Evolutionary conservation across 208 protist genomes (phyloP).

Genomic region (Jaenimonas drosophilae): DNA sequence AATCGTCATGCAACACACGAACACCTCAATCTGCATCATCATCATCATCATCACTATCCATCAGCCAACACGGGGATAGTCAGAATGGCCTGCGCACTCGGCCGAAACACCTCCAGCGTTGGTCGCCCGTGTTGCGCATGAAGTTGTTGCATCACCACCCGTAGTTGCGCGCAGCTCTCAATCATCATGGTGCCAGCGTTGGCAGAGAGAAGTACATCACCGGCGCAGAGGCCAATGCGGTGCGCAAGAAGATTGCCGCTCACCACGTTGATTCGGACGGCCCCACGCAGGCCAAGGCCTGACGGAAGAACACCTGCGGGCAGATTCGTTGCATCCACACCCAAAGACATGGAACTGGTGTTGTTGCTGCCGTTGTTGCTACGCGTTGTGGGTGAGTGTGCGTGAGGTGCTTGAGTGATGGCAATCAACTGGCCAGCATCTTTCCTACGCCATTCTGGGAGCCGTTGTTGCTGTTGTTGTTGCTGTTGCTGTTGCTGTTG

Average conservation of each 20-base stretch:
- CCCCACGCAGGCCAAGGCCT: constrained; percentile 11
- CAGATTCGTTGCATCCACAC: constrained; percentile 37
- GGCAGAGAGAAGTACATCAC: constrained; percentile 31
- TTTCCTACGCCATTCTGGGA: too few relatives aligned
- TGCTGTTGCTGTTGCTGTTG: too few relatives aligned
- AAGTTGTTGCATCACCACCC: constrained; percentile 14
- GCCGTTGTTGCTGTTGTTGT: too few relatives aligned
- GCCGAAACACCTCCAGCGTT: constrained; percentile 33
- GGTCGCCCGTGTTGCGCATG: too few relatives aligned
- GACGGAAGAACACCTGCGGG: constrained; percentile 25
- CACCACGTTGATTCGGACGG: constrained; percentile 33
- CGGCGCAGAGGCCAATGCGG: constrained; percentile 20
- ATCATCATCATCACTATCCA: too few relatives aligned
- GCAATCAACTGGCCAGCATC: too few relatives aligned
- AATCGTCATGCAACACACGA: too few relatives aligned
- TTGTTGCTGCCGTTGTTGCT: too few relatives aligned
- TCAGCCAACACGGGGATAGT: too few relatives aligned
- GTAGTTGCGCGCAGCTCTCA: constrained; percentile 27
- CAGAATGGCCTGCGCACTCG: constrained; percentile 14
- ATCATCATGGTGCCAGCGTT: constrained; percentile 5
- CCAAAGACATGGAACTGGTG: constrained; percentile 10
- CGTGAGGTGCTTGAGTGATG: too few relatives aligned
- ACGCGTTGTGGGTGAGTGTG: too few relatives aligned
- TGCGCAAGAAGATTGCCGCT: constrained; percentile 15
- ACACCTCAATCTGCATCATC: too few relatives aligned